Percentiles rank a stretch among this genome's conserved stretches.
These are phyloP conservation scores for Penicillium psychrofluorescens DNA, from an alignment of 495 filamentous ascomycete genomes.

Conservation along the genomic window DNA sequence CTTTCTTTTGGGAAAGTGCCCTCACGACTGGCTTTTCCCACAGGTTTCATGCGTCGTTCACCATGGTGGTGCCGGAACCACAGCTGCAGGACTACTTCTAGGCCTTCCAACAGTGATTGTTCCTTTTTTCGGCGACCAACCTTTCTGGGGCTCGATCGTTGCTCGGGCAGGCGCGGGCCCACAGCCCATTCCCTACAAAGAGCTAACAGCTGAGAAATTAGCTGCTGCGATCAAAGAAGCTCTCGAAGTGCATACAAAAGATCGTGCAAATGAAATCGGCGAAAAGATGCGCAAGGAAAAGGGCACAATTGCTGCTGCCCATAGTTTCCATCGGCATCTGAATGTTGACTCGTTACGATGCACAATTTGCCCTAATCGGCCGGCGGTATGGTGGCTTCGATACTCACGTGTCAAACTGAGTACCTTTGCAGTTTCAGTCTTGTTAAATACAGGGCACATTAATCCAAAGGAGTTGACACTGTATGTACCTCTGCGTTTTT, in stretches of 20 bases:
- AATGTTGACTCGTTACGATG: slow-evolving; percentile 55
- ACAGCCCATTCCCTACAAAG: slow-evolving; percentile 59
- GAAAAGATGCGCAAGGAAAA: slow-evolving; percentile 51
- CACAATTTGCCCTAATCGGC: slow-evolving; percentile 49
- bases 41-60: slow-evolving; percentile 69
- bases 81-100: slow-evolving; percentile 60
- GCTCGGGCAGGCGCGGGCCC: slow-evolving; percentile 67
- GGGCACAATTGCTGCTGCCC: slow-evolving; percentile 52
- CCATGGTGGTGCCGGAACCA: slow-evolving; percentile 76
- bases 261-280: slow-evolving; percentile 50
- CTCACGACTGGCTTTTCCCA: slow-evolving; percentile 77
- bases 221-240: slow-evolving; percentile 53
- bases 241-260: slow-evolving; percentile 44
- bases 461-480: slow-evolving; percentile 58
- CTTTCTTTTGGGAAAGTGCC: slow-evolving; percentile 70
- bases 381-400: slow-evolving; percentile 60
- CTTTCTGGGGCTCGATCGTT: slow-evolving; percentile 75
- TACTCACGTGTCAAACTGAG: slow-evolving; percentile 55
- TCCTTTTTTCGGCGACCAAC: slow-evolving; percentile 79
- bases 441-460: slow-evolving; percentile 52
- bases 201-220: slow-evolving; percentile 54
- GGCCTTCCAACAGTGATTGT: slow-evolving; percentile 67
- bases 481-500: slow-evolving; percentile 32
- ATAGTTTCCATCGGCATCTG: slow-evolving; percentile 59
- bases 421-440: slow-evolving; percentile 53